Percentiles rank a stretch among this genome's conserved stretches.
phyloP scores from a whole-genome alignment of 805 yeast genomes.

The Monosporozyma yasuniensis region DNA sequence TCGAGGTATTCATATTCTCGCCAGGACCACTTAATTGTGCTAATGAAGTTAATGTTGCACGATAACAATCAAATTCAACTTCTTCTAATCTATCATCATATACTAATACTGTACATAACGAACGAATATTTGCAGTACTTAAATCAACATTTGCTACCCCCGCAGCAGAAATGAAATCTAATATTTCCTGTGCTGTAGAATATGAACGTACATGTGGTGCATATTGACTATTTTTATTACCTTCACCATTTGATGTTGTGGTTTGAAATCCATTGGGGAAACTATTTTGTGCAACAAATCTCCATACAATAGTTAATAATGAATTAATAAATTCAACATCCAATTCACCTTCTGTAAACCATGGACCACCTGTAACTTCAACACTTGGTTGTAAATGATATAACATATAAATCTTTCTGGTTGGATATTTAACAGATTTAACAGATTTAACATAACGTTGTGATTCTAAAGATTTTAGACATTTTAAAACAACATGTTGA shows the following conservation, averaged over 20 bases:
- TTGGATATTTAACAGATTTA: conserved; percentile 85
- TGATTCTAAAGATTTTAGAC: conserved; percentile 69
- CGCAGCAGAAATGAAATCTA: conserved; percentile 59
- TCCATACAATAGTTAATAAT: conserved; percentile 76
- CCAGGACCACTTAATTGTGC: conserved; percentile 48
- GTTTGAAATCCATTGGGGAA: conserved; percentile 60
- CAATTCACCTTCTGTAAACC: conserved; percentile 94
- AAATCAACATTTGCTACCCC: conserved; percentile 79
- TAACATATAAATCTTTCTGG: conserved; percentile 92
- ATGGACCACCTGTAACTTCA: conserved; percentile 97
- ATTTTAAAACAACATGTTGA: conserved; percentile 80
- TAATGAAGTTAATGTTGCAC: conserved; percentile 77
- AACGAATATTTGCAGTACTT: conserved; percentile 59
- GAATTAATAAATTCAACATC: conserved; percentile 90
- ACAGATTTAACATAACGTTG: conserved; percentile 82
- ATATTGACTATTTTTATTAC: conserved; percentile 26
- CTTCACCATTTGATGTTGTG: conserved; percentile 5
- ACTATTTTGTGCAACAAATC: conserved; percentile 67
- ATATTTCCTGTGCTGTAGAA: conserved; percentile 66
- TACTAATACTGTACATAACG: conserved; percentile 79
- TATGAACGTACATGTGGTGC: conserved; percentile 52
- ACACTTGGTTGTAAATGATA: conserved; percentile 88
- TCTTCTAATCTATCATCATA: conserved; percentile 80
- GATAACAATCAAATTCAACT: conserved; percentile 52
- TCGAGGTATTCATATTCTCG: not conserved